Base-by-base conservation (phyloP, 2,329 filamentous ascomycete species). In the Verticillium tricorpus region DNA sequence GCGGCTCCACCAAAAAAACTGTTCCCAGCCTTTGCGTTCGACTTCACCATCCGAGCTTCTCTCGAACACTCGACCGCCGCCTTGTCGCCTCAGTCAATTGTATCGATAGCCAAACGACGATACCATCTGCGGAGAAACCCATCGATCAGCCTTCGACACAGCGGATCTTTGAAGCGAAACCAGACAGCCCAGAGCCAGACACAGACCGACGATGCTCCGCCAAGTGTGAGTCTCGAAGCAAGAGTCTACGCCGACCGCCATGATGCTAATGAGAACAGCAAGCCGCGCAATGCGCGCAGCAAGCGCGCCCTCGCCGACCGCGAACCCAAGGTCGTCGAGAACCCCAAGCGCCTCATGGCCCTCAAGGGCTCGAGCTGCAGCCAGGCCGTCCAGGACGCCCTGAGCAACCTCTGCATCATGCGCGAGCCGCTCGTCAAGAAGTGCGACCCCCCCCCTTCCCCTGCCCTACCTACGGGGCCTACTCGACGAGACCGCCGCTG, bases 251-350 rank as follows among this genome's bases (percentile, higher is more conserved):
- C 2, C 22, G n/a, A 59, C 58, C 17, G 62, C 40, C 19, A n/a
- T 25, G 5, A 11, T 31, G 6, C 32, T 40, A 12, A 50, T 17
- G 15, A 31, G 37, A 35, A 14, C 12, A 8, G 5, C 4, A 3
- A 56, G 15, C 84, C 85, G 67, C 81, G 82, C 66, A 87, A 85
- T 78, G 93, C 94, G 69, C 93, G 95, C 82, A 56, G 54, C 54
- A 56, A 97, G 84, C 90, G 95, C 70, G 93, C 92, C 67, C 88
- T 98, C 73, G 95, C 96, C 75, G 94, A 96, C 78, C 91, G 91
- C 72, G 93, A 92, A 72, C 92, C 95, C 62, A 96, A 97, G 77
- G 81, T 87, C 68, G 80, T 90, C 76, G 95, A 99, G 80, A 95
- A 96, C 77, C 87, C 93, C 64, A 97, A 97, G 79, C 91, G 85